A percentile compares a stretch with the other conserved stretches of the same genome.
Evolutionary conservation across 352 stramenopile genomes (phyloP).

Genomic region (Phytopythium chamaehyphon): DNA sequence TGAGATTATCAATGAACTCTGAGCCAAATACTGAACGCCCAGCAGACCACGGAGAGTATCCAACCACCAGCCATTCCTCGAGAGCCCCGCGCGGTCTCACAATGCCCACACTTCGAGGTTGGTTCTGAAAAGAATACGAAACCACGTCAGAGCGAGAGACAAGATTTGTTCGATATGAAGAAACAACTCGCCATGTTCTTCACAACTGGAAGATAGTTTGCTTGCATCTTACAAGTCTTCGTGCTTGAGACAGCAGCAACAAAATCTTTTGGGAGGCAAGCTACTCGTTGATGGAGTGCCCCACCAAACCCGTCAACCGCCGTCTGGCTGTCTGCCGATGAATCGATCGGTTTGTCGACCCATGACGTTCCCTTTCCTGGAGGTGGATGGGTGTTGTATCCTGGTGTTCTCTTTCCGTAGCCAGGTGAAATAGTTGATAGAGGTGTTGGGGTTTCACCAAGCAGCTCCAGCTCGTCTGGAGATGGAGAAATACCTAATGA

Average conservation of each 20-base stretch:
- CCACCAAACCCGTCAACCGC: conserved; percentile 58
- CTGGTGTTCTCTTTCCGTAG: conserved; percentile 44
- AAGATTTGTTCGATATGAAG: neutral
- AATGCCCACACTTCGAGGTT: conserved; percentile 82
- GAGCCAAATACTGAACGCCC: conserved; percentile 54
- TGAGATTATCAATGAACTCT: conserved; percentile 64
- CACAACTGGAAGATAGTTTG: conserved; percentile 70
- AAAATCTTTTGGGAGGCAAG: conserved; percentile 65
- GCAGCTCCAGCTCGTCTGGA: conserved; percentile 49
- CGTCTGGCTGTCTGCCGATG: conserved; percentile 51
- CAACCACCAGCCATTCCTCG: conserved; percentile 86
- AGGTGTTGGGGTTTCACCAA: conserved; percentile 1
- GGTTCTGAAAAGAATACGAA: conserved; percentile 41
- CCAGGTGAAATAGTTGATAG: conserved; percentile 14
- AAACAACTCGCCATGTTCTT: conserved; percentile 51
- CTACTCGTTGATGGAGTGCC: conserved; percentile 57
- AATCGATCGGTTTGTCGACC: conserved; percentile 49
- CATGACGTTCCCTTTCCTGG: conserved; percentile 59
- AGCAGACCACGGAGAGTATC: conserved; percentile 92
- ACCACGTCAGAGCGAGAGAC: neutral
- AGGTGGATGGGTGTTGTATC: conserved; percentile 48
- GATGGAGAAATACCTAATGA: conserved; percentile 48
- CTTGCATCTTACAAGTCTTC: conserved; percentile 75
- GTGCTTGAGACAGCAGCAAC: conserved; percentile 56
- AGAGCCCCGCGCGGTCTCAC: conserved; percentile 78